phyloP scores from a whole-genome alignment of 2,329 filamentous ascomycete species.

The Phoma sp. region DNA sequence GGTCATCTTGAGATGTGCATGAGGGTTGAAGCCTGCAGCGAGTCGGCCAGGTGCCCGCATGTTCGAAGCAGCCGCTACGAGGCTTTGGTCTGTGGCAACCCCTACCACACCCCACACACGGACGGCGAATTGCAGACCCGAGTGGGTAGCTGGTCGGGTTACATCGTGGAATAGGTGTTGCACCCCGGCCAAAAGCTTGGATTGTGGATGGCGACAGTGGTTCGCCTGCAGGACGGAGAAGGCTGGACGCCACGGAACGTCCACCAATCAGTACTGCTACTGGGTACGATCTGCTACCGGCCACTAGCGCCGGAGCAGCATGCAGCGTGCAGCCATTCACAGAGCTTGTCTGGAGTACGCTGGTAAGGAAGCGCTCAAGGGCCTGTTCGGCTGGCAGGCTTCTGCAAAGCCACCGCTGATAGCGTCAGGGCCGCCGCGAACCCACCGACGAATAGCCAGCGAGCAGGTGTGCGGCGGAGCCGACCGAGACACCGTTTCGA shows the following conservation, averaged over 20 bases:
- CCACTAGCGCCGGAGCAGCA: conserved; percentile 42
- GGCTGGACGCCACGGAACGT: conserved; percentile 38
- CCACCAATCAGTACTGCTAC: conserved; percentile 34
- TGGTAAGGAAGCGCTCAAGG: conserved; percentile 27
- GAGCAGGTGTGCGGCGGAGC: conserved; percentile 33
- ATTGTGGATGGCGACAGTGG: conserved; percentile 35
- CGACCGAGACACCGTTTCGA: conserved; percentile 42
- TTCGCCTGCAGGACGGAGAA: conserved; percentile 43
- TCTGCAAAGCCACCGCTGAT: conserved; percentile 37
- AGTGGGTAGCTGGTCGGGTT: conserved; percentile 41
- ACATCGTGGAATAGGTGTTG: conserved; percentile 41
- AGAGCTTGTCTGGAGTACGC: conserved; percentile 23
- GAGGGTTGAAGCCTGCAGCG: conserved; percentile 38
- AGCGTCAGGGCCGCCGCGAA: conserved; percentile 33
- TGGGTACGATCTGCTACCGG: conserved; percentile 41
- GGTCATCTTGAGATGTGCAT: conserved; percentile 41
- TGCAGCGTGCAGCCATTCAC: conserved; percentile 37
- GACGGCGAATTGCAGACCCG: conserved; percentile 42
- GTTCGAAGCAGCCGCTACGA: conserved; percentile 41
- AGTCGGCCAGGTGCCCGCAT: conserved; percentile 43
- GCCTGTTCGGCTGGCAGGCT: conserved; percentile 32
- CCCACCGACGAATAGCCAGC: conserved; percentile 30
- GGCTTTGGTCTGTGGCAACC: conserved; percentile 44
- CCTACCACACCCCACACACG: conserved; percentile 43
- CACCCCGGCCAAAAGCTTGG: conserved; percentile 32